phyloP scores from a whole-genome alignment of 805 yeast genomes.

The Yamadazyma nakazawae region DNA sequence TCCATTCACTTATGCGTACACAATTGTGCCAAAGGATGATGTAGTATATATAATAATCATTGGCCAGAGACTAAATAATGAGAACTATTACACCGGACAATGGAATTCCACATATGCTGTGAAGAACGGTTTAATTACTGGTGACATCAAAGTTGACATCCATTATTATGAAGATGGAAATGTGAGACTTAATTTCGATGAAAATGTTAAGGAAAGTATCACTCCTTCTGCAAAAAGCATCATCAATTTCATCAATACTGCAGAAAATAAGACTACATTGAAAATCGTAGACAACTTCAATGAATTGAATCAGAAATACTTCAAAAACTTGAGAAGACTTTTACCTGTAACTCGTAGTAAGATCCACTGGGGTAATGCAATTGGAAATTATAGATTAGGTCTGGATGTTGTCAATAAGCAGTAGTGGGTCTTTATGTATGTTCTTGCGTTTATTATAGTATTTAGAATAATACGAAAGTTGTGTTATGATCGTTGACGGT shows the following conservation, averaged over 20 bases:
- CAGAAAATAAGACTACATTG: constrained; percentile 61
- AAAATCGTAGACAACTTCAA: constrained; percentile 60
- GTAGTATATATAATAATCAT: constrained; percentile 53
- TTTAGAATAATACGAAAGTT: not conserved
- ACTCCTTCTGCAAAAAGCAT: constrained; percentile 24
- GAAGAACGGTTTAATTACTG: constrained; percentile 40
- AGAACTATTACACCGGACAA: constrained; percentile 84
- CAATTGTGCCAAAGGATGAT: constrained; percentile 36
- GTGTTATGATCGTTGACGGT: not conserved
- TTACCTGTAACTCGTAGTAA: constrained; percentile 89
- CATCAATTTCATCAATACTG: constrained; percentile 46
- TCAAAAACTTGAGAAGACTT: constrained; percentile 84
- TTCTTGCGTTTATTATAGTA: not conserved
- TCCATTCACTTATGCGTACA: constrained; percentile 51
- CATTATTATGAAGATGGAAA: constrained; percentile 97
- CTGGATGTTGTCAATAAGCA: constrained; percentile 56
- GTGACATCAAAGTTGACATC: constrained; percentile 63
- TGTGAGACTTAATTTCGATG: constrained; percentile 62
- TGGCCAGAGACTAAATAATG: constrained; percentile 68
- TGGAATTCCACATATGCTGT: constrained; percentile 72
- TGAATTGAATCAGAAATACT: constrained; percentile 72
- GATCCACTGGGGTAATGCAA: constrained; percentile 93
- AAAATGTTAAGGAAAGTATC: constrained; percentile 25
- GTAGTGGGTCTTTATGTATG: not conserved
- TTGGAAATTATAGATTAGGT: constrained; percentile 85